These are phyloP conservation scores for Chaetomium cochliodes DNA, from an alignment of 495 filamentous ascomycete genomes.

Conservation along the genomic window DNA sequence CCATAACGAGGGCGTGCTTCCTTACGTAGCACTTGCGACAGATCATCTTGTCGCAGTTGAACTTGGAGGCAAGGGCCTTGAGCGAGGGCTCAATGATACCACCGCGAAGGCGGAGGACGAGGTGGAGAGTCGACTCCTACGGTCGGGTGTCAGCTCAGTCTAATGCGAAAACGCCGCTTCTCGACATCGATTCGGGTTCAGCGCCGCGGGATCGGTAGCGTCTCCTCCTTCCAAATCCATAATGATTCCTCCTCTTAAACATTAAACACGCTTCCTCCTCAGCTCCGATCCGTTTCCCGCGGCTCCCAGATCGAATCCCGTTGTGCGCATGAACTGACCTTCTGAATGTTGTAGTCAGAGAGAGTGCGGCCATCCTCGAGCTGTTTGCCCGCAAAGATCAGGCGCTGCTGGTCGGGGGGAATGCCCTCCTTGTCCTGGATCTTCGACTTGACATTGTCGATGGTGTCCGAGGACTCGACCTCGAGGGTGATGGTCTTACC, in stretches of 20 bases:
- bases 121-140: slow-evolving; percentile 97
- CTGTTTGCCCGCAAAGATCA: slow-evolving; percentile 99
- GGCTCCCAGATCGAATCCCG: slow-evolving; percentile 15
- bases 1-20: neutral
- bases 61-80: slow-evolving; percentile 97
- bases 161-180: neutral
- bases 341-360: slow-evolving; percentile 99
- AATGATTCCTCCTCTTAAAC: slow-evolving; percentile 12
- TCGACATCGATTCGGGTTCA: neutral
- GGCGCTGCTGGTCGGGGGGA: slow-evolving; percentile 96
- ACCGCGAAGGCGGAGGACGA: slow-evolving; percentile 98
- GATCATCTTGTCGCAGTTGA: slow-evolving; percentile 99
- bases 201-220: slow-evolving; percentile 7
- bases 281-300: slow-evolving; percentile 12
- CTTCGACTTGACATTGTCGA: slow-evolving; percentile 97
- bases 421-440: slow-evolving; percentile 99
- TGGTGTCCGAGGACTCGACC: slow-evolving; percentile 97
- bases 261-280: neutral
- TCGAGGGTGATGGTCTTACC: slow-evolving; percentile 99
- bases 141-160: slow-evolving; percentile 22
- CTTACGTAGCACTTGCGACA: slow-evolving; percentile 94
- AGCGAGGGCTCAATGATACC: slow-evolving; percentile 99
- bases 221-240: slow-evolving; percentile 1
- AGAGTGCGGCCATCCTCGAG: slow-evolving; percentile 98
- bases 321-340: slow-evolving; percentile 59